Evolutionary conservation across 2,329 filamentous ascomycete genomes (phyloP).

Genomic region (Amauroascus niger): DNA sequence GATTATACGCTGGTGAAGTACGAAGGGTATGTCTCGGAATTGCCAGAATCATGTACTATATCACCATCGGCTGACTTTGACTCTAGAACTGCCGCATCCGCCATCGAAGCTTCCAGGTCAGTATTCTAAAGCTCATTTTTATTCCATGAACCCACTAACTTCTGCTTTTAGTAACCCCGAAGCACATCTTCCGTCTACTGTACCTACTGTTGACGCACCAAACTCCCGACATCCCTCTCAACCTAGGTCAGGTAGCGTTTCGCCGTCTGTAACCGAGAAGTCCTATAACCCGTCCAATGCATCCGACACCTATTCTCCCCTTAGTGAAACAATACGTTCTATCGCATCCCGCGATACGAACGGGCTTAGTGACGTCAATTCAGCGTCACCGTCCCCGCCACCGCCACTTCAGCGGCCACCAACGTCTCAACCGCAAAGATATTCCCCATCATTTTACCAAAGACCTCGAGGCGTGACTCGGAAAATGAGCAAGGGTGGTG

Average conservation of each 20-base stretch:
- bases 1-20: constrained; percentile 83
- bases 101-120: constrained; percentile 32
- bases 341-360: constrained; percentile 14
- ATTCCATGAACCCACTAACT: constrained; percentile 12
- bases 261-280: constrained; percentile 26
- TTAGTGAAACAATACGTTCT: constrained; percentile 24
- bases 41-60: constrained; percentile 12
- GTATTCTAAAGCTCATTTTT: constrained; percentile 16
- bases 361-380: constrained; percentile 3
- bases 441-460: constrained; percentile 30
- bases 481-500: constrained; percentile 67
- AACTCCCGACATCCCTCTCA: constrained; percentile 33
- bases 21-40: constrained; percentile 49
- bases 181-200: constrained; percentile 26
- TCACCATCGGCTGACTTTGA: constrained; percentile 14
- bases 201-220: constrained; percentile 17
- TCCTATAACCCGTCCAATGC: constrained; percentile 21
- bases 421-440: constrained; percentile 25
- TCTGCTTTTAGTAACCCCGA: constrained; percentile 31
- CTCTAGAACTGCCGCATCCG: constrained; percentile 29
- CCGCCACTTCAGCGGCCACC: constrained; percentile 21
- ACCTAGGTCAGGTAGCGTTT: constrained; percentile 26
- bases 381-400: constrained; percentile 23
- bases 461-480: constrained; percentile 54
- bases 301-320: constrained; percentile 23